Percentiles rank a stretch among this genome's conserved stretches.
These are phyloP conservation scores for Eucalyptus rudis DNA, from an alignment of 345 rosid genomes.

Conservation along the genomic window DNA sequence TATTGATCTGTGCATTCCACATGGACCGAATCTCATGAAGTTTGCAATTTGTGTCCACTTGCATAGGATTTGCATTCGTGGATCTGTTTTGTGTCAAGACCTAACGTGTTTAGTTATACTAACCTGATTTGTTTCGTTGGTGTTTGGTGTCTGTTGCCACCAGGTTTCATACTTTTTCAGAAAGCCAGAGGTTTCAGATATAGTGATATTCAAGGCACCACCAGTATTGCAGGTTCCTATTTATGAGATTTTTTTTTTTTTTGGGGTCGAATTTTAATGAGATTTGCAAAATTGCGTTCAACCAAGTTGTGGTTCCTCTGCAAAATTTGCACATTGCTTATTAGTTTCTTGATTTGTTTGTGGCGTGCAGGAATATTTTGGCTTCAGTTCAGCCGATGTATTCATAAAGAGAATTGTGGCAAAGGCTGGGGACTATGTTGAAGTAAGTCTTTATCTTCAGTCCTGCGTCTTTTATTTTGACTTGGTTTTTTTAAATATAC, in stretches of 20 bases:
- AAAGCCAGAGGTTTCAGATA: slow-evolving; percentile 78
- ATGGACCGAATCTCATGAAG: background rate
- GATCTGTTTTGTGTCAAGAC: background rate
- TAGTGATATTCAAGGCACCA: slow-evolving; percentile 83
- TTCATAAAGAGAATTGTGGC: slow-evolving; percentile 90
- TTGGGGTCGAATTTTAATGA: background rate
- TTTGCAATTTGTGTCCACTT: background rate
- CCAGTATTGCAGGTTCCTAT: slow-evolving; percentile 44
- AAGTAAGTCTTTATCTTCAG: slow-evolving; percentile 31
- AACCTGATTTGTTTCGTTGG: background rate
- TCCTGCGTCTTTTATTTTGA: background rate
- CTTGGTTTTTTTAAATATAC: background rate
- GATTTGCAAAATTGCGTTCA: background rate
- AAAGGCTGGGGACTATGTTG: slow-evolving; percentile 71
- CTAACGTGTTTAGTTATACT: background rate
- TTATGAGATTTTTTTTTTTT: background rate
- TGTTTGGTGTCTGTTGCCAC: background rate
- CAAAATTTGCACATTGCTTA: background rate
- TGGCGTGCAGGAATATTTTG: slow-evolving; percentile 29
- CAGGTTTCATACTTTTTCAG: slow-evolving; percentile 83
- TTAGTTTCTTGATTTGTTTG: background rate
- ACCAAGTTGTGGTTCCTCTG: background rate
- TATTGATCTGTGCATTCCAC: background rate
- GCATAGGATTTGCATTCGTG: background rate
- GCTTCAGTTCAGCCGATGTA: slow-evolving; percentile 46